phyloP scores from a whole-genome alignment of 768 basidiomycete genomes.

The Pleurotus tuber-regium region DNA sequence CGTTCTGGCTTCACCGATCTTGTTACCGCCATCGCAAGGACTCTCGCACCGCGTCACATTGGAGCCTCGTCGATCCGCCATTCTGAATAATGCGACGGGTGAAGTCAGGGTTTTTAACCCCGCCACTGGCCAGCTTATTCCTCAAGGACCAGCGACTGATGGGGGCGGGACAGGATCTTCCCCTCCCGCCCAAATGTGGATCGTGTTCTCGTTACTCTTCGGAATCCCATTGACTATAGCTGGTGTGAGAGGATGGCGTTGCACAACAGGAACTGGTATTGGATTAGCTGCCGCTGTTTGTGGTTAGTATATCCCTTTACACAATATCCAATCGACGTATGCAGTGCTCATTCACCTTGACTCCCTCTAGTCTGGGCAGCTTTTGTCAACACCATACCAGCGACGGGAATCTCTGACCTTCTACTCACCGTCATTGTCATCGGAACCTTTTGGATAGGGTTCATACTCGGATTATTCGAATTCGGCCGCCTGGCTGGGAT shows the following conservation, averaged over 20 bases:
- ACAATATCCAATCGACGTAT: neutral
- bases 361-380: conserved; percentile 55
- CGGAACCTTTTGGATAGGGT: conserved; percentile 47
- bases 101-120: conserved; percentile 43
- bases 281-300: conserved; percentile 49
- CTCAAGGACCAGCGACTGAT: conserved; percentile 58
- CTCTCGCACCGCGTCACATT: neutral
- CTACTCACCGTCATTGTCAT: conserved; percentile 48
- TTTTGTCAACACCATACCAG: conserved; percentile 51
- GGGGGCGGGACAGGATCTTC: conserved; percentile 47
- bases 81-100: conserved; percentile 34
- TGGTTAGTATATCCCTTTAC: conserved; percentile 28
- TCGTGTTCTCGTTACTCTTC: conserved; percentile 46
- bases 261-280: conserved; percentile 53
- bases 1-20: conserved; percentile 3
- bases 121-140: conserved; percentile 36
- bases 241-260: conserved; percentile 55
- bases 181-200: conserved; percentile 55
- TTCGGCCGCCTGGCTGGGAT: conserved; percentile 48
- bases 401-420: conserved; percentile 49
- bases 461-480: conserved; percentile 52
- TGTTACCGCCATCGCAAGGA: neutral
- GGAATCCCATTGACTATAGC: conserved; percentile 54
- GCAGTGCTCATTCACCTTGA: conserved; percentile 2
- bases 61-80: conserved; percentile 5